phyloP scores from a whole-genome alignment of 129 eudicot genomes.

The Gnaphalium uliginosum region DNA sequence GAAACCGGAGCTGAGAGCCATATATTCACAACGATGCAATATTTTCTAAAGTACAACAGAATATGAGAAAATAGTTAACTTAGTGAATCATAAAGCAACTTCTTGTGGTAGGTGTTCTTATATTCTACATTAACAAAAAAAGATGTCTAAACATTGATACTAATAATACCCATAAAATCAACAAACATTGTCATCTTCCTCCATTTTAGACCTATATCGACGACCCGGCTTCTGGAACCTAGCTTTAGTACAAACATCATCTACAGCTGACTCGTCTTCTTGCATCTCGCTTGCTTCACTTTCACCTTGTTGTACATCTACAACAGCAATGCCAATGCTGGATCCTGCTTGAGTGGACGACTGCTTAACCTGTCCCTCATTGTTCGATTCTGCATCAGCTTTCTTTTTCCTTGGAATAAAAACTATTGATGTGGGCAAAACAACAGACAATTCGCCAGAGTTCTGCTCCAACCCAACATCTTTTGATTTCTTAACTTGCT shows the following conservation, averaged over 20 bases:
- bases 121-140: background rate
- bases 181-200: conserved; percentile 16
- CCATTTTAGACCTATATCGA: conserved; percentile 38
- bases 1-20: background rate
- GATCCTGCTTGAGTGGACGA: conserved; percentile 10
- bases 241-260: conserved; percentile 12
- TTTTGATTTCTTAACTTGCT: conserved; percentile 23
- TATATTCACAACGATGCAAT: background rate
- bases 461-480: conserved; percentile 7
- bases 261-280: conserved; percentile 22
- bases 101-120: background rate
- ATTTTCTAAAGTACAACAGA: background rate
- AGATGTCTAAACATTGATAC: background rate
- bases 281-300: conserved; percentile 33
- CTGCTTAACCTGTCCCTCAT: conserved; percentile 17
- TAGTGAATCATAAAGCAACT: background rate
- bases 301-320: conserved; percentile 20
- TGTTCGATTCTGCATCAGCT: conserved; percentile 8
- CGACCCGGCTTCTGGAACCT: conserved; percentile 34
- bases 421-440: conserved; percentile 25
- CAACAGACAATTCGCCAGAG: background rate
- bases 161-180: conserved; percentile 8
- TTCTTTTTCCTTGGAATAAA: conserved; percentile 52
- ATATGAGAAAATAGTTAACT: background rate
- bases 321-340: conserved; percentile 31